Evolutionary conservation across 257 asterid genomes (phyloP).

Genomic region (Salvia rosmarinus): DNA sequence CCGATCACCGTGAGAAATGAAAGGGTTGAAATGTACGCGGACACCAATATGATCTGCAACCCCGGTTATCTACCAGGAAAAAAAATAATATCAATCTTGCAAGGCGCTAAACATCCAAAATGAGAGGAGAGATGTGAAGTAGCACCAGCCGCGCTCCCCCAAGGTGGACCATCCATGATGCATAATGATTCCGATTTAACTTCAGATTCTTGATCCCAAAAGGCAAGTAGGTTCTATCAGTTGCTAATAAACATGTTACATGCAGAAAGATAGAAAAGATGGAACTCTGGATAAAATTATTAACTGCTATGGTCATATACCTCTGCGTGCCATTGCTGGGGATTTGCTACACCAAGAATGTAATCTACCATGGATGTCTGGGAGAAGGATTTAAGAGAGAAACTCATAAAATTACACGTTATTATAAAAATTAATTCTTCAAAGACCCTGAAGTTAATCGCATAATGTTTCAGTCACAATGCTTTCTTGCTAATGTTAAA

Average conservation of each 20-base stretch:
- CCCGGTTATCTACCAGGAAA: constrained; percentile 52
- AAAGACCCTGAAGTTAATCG: constrained; percentile 5
- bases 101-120: background rate
- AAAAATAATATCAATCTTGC: constrained; percentile 18
- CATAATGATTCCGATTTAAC: constrained; percentile 72
- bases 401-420: background rate
- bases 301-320: constrained; percentile 43
- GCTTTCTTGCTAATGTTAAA: background rate
- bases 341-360: constrained; percentile 85
- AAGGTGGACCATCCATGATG: constrained; percentile 74
- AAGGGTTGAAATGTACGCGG: constrained; percentile 90
- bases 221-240: constrained; percentile 21
- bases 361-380: constrained; percentile 85
- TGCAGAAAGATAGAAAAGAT: constrained; percentile 1
- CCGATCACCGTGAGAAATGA: constrained; percentile 59
- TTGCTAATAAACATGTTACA: constrained; percentile 18
- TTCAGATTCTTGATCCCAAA: constrained; percentile 61
- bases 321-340: constrained; percentile 86
- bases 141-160: constrained; percentile 86
- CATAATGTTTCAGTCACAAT: background rate
- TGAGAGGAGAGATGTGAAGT: constrained; percentile 28
- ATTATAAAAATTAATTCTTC: background rate
- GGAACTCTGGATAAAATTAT: constrained; percentile 7
- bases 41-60: constrained; percentile 45
- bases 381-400: background rate